A percentile compares a stretch with the other conserved stretches of the same genome.
Conservation (phyloP, 2,329 filamentous ascomycete genomes). For the Lachnellula hyalina region DNA sequence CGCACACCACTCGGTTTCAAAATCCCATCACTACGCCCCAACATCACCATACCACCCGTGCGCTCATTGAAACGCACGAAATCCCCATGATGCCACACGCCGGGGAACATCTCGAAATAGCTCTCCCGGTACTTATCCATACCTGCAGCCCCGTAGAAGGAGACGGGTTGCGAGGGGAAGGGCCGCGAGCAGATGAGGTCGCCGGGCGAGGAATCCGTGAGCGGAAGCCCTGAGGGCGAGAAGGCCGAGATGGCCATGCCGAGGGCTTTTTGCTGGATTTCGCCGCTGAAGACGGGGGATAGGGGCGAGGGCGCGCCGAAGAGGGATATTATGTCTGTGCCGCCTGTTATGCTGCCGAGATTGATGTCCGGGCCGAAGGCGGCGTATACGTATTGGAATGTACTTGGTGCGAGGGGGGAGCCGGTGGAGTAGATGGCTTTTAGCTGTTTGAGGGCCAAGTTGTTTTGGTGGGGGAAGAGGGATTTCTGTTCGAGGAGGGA, state of each 20-base stretch:
- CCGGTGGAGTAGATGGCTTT: slow-evolving; percentile 92
- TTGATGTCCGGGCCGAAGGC: slow-evolving; percentile 78
- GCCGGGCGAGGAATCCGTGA: slow-evolving; percentile 61
- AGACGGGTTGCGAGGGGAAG: slow-evolving; percentile 87
- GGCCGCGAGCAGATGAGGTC: slow-evolving; percentile 82
- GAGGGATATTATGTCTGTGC: slow-evolving; percentile 92
- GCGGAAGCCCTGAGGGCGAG: slow-evolving; percentile 39
- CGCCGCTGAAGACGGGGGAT: slow-evolving; percentile 64
- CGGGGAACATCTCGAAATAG: slow-evolving; percentile 81
- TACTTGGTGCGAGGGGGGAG: slow-evolving; percentile 85
- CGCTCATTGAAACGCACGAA: slow-evolving; percentile 68
- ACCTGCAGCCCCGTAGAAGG: slow-evolving; percentile 74
- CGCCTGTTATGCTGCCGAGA: slow-evolving; percentile 88
- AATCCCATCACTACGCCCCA: slow-evolving; percentile 87
- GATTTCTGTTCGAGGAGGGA: slow-evolving; percentile 79
- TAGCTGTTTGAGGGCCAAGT: slow-evolving; percentile 57
- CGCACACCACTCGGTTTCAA: slow-evolving; percentile 87
- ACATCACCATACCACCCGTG: slow-evolving; percentile 80
- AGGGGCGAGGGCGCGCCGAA: slow-evolving; percentile 82
- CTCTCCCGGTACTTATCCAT: slow-evolving; percentile 60
- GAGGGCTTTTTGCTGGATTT: slow-evolving; percentile 72
- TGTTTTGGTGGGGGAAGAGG: slow-evolving; percentile 50
- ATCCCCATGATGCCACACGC: slow-evolving; percentile 90
- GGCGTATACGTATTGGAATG: slow-evolving; percentile 83
- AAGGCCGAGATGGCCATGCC: slow-evolving; percentile 70